Base-by-base conservation (phyloP, 257 asterid species). In the Solanum chmielewskii region DNA sequence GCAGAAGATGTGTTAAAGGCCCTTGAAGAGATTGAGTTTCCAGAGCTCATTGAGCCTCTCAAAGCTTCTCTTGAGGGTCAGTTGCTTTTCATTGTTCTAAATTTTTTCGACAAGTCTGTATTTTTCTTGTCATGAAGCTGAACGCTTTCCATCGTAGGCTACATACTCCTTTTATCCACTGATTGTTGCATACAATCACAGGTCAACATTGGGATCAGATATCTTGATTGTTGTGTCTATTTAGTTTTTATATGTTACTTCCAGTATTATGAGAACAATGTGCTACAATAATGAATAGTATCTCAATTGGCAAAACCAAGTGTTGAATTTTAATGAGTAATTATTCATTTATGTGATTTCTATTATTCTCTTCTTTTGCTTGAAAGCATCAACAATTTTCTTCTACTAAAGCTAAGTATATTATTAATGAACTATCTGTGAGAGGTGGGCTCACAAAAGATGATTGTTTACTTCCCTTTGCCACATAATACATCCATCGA, bases 1-100 rank as follows among this genome's bases (percentile, higher is more conserved):
- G 98, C 98, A 0, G 99, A 97, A 85, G 99, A 97, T 91, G 98
- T 97, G 77, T 93, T 97, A 89, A 96, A 95, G 90, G 99, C 99
- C 42, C 90, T 96, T 88, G 99, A 97, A 90, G 99, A 96, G 91
- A 94, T 96, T 59, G 98, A 96, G 86, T 97, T 94, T 91, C 45
- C 93, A 0, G 99, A 95, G 89, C 93, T 97, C 88, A 90, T 94
- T 74, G 93, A 83, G 64, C 98, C 98, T 89, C 98, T 97, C 80
- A 93, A 95, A 92, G 90, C 91, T 85, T 91, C 95, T 73, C 99
- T 97, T 84, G 95, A 95, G 94, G 98, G 99, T 97, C 77, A 73
- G 88, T 88, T 12, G 45, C 56, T 62, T 31, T 87, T 82, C 69
- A 49, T 23, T 64, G 31, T n/a, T 73, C 20, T 47, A 80, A 31